Base-by-base conservation (phyloP, 2,329 filamentous ascomycete species). In the Sclerotinia nivalis region DNA sequence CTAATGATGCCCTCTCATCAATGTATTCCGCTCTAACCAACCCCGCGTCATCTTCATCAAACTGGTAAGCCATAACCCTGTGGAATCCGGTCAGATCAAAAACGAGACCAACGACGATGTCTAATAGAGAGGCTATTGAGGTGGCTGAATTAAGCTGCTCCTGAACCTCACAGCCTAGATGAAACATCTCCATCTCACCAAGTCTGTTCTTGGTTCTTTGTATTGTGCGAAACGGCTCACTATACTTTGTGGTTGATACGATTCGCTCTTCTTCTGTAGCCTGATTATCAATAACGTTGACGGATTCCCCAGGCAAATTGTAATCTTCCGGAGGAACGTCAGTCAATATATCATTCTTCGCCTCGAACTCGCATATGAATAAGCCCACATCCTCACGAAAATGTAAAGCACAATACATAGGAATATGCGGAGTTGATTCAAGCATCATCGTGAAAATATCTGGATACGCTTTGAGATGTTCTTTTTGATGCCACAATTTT, bases 21-120 rank as follows among this genome's bases (percentile, higher is more conserved):
- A 97, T 91, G 12, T 97, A 82, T 78, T 97, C 94, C 0, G 93
- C 93, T 6, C 96, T 93, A 0, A 97, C 93, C 69, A 91, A 89
- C 28, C 93, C 93, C 75, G 96, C 97, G 83, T 91, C 96, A 0
- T 84, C 80, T 4, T 88, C 84, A 78, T 97, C 93, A 73, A 97
- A 97, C 78, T 97, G 93, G 76, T 97, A 97, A 2, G 97, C 87
- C 92, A 97, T 94, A 60, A 97, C 92, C 15, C 93, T 91, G 77
- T 97, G 93, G 73, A 97, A 97, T 0, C 93, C 93, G 0, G 93
- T 96, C 61, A 97, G 78, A 76, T 97, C 93, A 77, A 96, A 97
- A 52, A 97, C 88, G 7, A 97, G 90, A 0, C 93, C 93, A 0
- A 96, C 91, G 3, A 96, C 80, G 4, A 95, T 89, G 75, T 96